phyloP scores from a whole-genome alignment of 805 yeast species.

The Pichia insulana region DNA sequence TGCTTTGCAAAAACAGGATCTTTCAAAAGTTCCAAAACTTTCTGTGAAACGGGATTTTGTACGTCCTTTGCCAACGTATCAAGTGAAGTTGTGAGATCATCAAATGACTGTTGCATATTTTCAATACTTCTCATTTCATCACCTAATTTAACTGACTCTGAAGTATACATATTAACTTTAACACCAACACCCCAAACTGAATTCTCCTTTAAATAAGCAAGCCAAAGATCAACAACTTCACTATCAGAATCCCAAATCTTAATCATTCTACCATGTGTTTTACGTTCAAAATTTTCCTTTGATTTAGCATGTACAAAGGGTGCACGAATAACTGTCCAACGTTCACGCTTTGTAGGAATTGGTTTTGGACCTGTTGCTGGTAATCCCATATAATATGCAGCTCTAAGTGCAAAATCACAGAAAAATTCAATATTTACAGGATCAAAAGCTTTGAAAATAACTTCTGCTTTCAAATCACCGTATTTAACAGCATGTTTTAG shows the following conservation, averaged over 20 bases:
- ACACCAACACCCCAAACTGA: conserved; percentile 77
- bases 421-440: conserved; percentile 63
- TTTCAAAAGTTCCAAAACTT: conserved; percentile 61
- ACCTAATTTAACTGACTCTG: conserved; percentile 39
- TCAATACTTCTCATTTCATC: conserved; percentile 30
- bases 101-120: conserved; percentile 14
- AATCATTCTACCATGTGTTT: conserved; percentile 67
- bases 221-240: conserved; percentile 74
- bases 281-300: conserved; percentile 88
- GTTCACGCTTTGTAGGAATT: conserved; percentile 61
- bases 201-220: conserved; percentile 70
- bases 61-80: conserved; percentile 18
- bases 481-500: conserved; percentile 55
- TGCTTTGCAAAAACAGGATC: conserved; percentile 64
- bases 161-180: conserved; percentile 56
- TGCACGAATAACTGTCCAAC: conserved; percentile 89
- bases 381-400: conserved; percentile 82
- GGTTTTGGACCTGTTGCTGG: conserved; percentile 73
- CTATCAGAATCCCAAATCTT: conserved; percentile 79
- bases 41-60: conserved; percentile 43
- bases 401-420: conserved; percentile 80
- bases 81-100: conserved; percentile 19
- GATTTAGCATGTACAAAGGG: conserved; percentile 93
- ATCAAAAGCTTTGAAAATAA: conserved; percentile 66
- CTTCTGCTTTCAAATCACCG: conserved; percentile 71